A percentile compares a stretch with the other conserved stretches of the same genome.
Conservation (phyloP, 2,329 filamentous ascomycete species). For the Trichophyton equinum region DNA sequence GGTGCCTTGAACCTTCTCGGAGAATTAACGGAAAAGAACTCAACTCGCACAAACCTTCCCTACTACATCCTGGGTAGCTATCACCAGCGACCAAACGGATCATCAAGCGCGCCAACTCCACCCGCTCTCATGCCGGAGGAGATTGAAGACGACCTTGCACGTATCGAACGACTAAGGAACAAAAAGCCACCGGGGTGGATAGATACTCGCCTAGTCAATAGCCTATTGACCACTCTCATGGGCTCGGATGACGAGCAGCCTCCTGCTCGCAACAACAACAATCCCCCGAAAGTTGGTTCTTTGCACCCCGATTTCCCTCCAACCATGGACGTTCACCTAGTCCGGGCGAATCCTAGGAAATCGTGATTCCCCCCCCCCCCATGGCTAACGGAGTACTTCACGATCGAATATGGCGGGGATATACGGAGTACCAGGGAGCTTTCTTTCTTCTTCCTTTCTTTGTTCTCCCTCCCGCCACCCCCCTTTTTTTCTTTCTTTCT, state of each 20-base stretch:
- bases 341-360: slow-evolving; percentile 21
- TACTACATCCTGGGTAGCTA: slow-evolving; percentile 37
- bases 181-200: slow-evolving; percentile 30
- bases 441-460: not conserved
- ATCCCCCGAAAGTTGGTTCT: slow-evolving; percentile 22
- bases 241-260: slow-evolving; percentile 3
- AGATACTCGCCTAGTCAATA: slow-evolving; percentile 30
- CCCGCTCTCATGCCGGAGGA: slow-evolving; percentile 36
- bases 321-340: slow-evolving; percentile 32
- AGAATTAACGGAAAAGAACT: slow-evolving; percentile 41
- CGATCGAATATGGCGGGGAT: not conserved
- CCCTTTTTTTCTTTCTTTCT: not conserved
- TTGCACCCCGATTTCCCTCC: slow-evolving; percentile 35
- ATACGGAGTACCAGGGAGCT: not conserved
- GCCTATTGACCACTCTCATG: slow-evolving; percentile 25
- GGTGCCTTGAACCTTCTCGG: slow-evolving; percentile 43
- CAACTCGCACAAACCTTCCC: slow-evolving; percentile 34
- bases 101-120: slow-evolving; percentile 28
- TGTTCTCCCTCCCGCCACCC: not conserved
- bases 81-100: slow-evolving; percentile 32
- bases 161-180: slow-evolving; percentile 28
- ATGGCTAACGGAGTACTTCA: not conserved
- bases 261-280: not conserved
- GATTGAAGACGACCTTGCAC: slow-evolving; percentile 34
- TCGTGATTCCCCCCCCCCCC: not conserved